These are phyloP conservation scores for Lachnellula willkommii DNA, from an alignment of 2,329 filamentous ascomycete genomes.

Conservation along the genomic window DNA sequence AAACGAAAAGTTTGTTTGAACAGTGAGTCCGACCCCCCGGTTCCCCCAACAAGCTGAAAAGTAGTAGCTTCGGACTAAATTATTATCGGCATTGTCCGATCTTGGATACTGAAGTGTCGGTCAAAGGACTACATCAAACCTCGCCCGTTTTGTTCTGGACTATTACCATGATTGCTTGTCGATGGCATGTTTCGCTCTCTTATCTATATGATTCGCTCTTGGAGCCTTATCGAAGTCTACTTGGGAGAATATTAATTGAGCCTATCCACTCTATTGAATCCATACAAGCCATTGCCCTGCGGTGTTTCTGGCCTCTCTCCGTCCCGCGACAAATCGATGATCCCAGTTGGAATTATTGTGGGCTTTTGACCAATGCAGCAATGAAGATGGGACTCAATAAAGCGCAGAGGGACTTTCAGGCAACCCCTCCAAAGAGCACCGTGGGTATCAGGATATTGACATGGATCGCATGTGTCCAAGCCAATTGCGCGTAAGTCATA, in stretches of 20 bases:
- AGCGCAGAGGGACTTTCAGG: not conserved
- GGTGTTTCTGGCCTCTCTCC: constrained; percentile 26
- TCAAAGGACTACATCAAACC: constrained; percentile 1
- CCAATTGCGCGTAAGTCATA: not conserved
- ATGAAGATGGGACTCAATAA: constrained; percentile 9
- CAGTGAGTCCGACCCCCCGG: not conserved
- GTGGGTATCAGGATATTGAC: not conserved
- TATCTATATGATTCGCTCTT: constrained; percentile 1
- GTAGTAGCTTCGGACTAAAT: constrained; percentile 5
- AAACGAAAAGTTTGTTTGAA: not conserved
- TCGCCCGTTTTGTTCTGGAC: constrained; percentile 15
- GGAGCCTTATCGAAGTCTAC: constrained; percentile 6
- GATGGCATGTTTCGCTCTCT: constrained; percentile 5
- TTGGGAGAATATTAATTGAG: constrained; percentile 5
- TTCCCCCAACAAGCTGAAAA: too few relatives aligned
- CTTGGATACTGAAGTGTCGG: constrained; percentile 1
- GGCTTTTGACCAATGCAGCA: constrained; percentile 11
- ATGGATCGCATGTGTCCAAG: constrained; percentile 8
- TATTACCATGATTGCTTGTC: constrained; percentile 11
- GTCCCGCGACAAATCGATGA: constrained; percentile 8
- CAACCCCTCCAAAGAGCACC: not conserved
- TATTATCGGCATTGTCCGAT: constrained; percentile 15
- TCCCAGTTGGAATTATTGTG: constrained; percentile 16
- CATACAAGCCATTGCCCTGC: constrained; percentile 18
- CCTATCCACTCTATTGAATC: constrained; percentile 2